Evolutionary conservation across 2,329 filamentous ascomycete genomes (phyloP), one percentile per base, ranked within the genome.

Genomic region (Hypoxylon rubiginosum): DNA sequence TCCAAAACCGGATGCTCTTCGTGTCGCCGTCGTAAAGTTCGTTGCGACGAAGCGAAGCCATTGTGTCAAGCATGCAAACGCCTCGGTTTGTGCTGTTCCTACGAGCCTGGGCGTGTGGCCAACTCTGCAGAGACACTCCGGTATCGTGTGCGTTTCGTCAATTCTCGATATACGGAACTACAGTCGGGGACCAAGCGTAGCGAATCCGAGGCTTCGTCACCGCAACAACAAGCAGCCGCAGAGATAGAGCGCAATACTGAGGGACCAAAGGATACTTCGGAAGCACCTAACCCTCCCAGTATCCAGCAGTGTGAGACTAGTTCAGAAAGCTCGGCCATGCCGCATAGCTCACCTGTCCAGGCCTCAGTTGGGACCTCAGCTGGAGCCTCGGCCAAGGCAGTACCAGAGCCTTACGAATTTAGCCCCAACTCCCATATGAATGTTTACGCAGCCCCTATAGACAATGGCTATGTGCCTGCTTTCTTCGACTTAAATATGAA

Each of bases 21-120:
- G 9, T 73, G 71, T 55, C 70, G 71, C 15, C 71, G 71, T 3
- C 71, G 71, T 13, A 73, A 73, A 45, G 71, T 73, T 17, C 67
- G 71, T 30, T 76, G 74, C 45, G 75, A 76, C 48, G 74, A 76
- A 43, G 62, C 68, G 19, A 75, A 74, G 15, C 71, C 71, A 8
- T 41, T 71, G 15, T 73, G 71, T 58, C 58, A 62, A 30, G 70
- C 70, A n/a, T 73, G 71, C 43, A 54, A 54, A 19, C 71, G 71
- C 28, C 53, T 73, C 4, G 64, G 69, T 36, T 58, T 73, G 17
- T 32, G 48, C 17, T 73, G 71, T 53, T 64, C 59, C 9, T 73
- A 71, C 41, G 63, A 66, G 28, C 69, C 59, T 49, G 43, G 50
- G 10, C 62, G 58, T 24, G 17, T 58, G 11, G 50, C 67, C 15